Base-by-base conservation (phyloP, 345 rosid species). In the Linum lewisii region DNA sequence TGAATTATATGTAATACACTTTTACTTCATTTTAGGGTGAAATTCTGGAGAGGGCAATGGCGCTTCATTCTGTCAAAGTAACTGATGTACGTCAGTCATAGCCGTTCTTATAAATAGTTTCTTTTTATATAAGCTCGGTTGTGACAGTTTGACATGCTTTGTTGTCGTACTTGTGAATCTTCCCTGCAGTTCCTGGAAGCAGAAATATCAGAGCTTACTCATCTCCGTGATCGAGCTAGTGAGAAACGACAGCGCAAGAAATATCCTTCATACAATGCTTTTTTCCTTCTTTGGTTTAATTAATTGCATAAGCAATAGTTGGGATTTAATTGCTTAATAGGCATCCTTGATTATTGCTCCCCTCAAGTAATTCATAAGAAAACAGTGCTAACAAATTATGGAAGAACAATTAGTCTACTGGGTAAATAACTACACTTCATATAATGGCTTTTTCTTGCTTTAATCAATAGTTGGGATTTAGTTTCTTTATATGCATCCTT, bases 221-320 rank as follows among this genome's bases (percentile, higher is more conserved):
- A 83, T 80, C 95, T 88, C 61, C 77, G 84, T 55, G 95, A 93
- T 75, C 87, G 79, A 70, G 99, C 99, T 63, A 89, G 81, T 65
- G 95, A 89, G 74, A 82, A 79, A 70, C 91, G 91, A 54, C 86
- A 60, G 5, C 61, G 66, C 62, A 85, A 85, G 66, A 91, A 87
- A 89, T 93, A 93, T 93, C 99, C 99, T 93, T 69, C 80, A 63
- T 21, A 52, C 25, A 52, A 21, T 24, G 7, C 2, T 7, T 15
- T 2, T 21, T 24, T n/a, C n/a, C n/a, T n/a, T n/a, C n/a, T 52
- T 24, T 6, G 24, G 3, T 52, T 52, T 21, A 52, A 52, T 16
- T 42, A 11, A 42, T 42, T 42, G 18, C 47, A 42, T 42, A 16
- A 16, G 4, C 9, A 42, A 29, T 29, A 29, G 34, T 29, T 8